Base-by-base conservation (phyloP, 495 filamentous ascomycete genomes). In the Aspergillus avenaceus region DNA sequence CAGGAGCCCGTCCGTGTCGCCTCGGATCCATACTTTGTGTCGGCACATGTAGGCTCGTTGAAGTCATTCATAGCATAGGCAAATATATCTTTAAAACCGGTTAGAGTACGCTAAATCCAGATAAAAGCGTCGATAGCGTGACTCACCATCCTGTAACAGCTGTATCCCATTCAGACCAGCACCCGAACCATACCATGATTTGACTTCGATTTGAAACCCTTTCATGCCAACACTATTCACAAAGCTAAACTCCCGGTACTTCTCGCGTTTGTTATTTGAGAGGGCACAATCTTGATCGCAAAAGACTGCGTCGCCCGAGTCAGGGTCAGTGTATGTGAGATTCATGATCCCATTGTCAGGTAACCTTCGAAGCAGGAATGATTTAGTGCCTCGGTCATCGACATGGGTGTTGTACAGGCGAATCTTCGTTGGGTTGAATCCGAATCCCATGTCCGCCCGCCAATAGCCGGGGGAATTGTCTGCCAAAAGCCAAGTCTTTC, bases 261-360 rank as follows among this genome's bases (percentile, higher is more conserved):
- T 70, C 40, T 86, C 70, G 6, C 62, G 72, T 21, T 79, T 60
- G 62, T 84, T 77, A 53, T 79, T 72, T 43, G 88, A 87, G 47
- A 99, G 78, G 7, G 90, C 86, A 54, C 93, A 99, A 52, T 77
- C 71, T 42, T 79, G 81, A 28, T 91, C 88, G 67, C 93, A 98
- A 41, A 72, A 78, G 24, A 70, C 70, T 34, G 84, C 81, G 26
- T 81, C 68, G 1, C 81, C 79, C 0, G 86, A 85, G 1, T 69
- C 75, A 0, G 86, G 82, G 61, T 96, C 89, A 38, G 80, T 85
- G 54, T 90, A 97, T 29, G 91, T 96, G 55, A 98, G 78, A 65
- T 97, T 97, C 87, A 97, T 90, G 62, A 97, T 96, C 26, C 95
- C 95, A 58, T 86, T 84, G 57, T 90, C 82, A 5, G 90, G 90